Evolutionary conservation across 2,329 filamentous ascomycete genomes (phyloP).

Genomic region (Colletotrichum gloeosporioides): DNA sequence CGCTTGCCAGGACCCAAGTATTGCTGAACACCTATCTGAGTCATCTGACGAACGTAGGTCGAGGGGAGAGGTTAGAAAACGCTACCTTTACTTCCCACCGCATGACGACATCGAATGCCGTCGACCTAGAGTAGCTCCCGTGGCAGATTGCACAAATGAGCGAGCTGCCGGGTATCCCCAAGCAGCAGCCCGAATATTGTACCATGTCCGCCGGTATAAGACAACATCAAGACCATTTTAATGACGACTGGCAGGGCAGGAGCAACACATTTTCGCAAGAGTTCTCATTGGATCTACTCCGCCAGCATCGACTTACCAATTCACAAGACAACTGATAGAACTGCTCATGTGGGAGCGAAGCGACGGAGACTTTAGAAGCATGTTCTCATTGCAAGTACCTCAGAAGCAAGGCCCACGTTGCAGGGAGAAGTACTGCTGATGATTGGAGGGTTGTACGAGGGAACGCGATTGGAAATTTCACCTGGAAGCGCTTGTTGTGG

Average conservation of each 20-base stretch:
- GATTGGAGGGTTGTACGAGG: not conserved
- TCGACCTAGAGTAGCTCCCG: rapidly evolving
- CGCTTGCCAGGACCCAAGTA: not conserved
- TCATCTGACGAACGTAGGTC: not conserved
- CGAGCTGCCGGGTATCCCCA: not conserved
- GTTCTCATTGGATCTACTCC: not conserved
- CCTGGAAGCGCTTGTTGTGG: not conserved
- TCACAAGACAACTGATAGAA: not conserved
- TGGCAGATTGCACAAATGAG: not conserved
- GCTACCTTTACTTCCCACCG: not conserved
- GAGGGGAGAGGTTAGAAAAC: not conserved
- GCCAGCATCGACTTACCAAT: rapidly evolving
- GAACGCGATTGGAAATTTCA: not conserved
- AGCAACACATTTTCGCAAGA: rapidly evolving
- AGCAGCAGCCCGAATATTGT: not conserved
- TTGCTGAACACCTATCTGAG: not conserved
- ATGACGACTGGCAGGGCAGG: not conserved
- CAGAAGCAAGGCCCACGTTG: too few relatives aligned
- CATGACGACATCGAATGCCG: rapidly evolving
- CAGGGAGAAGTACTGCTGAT: not conserved
- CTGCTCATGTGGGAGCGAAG: not conserved
- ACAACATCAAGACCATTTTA: not conserved
- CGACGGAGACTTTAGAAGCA: rapidly evolving
- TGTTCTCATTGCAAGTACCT: too few relatives aligned
- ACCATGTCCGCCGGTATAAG: rapidly evolving